These are phyloP conservation scores for Cercospora zeina DNA, from an alignment of 2,329 filamentous ascomycete species.

Conservation along the genomic window DNA sequence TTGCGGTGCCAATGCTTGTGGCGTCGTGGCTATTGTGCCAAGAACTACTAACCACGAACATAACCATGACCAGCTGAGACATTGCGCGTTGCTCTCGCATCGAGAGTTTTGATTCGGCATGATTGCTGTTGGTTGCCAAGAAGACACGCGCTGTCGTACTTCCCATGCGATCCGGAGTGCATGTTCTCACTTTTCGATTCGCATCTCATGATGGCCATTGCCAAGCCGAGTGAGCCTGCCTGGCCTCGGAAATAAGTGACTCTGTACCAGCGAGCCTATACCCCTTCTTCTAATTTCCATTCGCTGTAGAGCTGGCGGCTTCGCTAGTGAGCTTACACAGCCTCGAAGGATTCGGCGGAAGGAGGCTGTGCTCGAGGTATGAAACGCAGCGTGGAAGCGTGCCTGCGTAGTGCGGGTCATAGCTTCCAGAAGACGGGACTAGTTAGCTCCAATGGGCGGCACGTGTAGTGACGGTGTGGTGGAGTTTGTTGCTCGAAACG, in stretches of 20 bases:
- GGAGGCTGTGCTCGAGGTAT: constrained; percentile 13
- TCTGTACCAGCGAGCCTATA: constrained; percentile 8
- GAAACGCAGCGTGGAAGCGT: constrained; percentile 16
- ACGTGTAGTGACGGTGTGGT: constrained; percentile 10
- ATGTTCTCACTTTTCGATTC: background rate
- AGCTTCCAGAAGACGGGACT: constrained; percentile 5
- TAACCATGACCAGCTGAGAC: constrained; percentile 1
- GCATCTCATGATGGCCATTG: background rate
- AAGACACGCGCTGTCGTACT: background rate
- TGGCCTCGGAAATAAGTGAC: background rate
- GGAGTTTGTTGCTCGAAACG: background rate
- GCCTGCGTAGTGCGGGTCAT: constrained; percentile 5
- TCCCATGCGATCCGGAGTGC: background rate
- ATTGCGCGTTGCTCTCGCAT: constrained; percentile 2
- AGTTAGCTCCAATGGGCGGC: constrained; percentile 5
- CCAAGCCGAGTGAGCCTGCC: background rate
- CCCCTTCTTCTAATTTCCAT: constrained; percentile 1
- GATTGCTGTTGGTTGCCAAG: background rate
- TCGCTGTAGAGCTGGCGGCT: constrained; percentile 12
- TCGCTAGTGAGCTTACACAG: constrained; percentile 13
- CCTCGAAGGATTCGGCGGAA: constrained; percentile 14
- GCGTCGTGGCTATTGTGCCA: constrained; percentile 2
- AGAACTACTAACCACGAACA: background rate
- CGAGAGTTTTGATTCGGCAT: background rate
- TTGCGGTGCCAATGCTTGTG: constrained; percentile 10